These are phyloP conservation scores for Musa balbisiana DNA, from an alignment of 202 grass and related monocot species.

Conservation along the genomic window DNA sequence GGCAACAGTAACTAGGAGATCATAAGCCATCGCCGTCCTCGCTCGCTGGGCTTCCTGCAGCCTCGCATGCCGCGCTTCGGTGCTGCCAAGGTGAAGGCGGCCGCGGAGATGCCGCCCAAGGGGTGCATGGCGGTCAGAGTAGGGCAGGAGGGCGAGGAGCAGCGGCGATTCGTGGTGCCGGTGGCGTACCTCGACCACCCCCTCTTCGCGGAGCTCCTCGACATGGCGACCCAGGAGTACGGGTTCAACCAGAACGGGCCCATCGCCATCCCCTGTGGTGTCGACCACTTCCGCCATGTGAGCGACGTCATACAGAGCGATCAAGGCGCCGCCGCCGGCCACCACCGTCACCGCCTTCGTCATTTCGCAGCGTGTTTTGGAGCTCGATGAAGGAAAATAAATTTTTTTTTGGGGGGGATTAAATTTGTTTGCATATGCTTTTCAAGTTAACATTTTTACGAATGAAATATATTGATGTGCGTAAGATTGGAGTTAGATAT, in stretches of 20 bases:
- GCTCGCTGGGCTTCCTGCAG: background rate
- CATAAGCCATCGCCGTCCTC: no score
- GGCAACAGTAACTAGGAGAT: no score
- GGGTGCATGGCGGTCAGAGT: background rate
- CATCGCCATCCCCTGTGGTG: background rate
- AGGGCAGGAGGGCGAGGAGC: background rate
- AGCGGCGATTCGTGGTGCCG: background rate
- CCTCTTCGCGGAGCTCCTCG: background rate
- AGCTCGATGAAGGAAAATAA: background rate
- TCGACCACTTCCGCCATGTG: conserved; percentile 4
- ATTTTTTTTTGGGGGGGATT: background rate
- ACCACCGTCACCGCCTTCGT: background rate
- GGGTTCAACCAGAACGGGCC: background rate
- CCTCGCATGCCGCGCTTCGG: background rate
- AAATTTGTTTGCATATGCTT: background rate
- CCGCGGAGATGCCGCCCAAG: background rate
- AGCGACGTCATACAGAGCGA: background rate
- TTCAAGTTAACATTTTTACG: no score
- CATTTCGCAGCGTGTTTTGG: background rate
- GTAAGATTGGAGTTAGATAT: no score
- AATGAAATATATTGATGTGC: no score
- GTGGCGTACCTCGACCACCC: background rate
- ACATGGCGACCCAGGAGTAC: background rate
- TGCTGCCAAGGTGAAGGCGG: background rate
- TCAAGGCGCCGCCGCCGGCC: background rate